Conservation (phyloP, 225 moss, liverwort and hornwort genomes). For the Antitrichia curtipendula region DNA sequence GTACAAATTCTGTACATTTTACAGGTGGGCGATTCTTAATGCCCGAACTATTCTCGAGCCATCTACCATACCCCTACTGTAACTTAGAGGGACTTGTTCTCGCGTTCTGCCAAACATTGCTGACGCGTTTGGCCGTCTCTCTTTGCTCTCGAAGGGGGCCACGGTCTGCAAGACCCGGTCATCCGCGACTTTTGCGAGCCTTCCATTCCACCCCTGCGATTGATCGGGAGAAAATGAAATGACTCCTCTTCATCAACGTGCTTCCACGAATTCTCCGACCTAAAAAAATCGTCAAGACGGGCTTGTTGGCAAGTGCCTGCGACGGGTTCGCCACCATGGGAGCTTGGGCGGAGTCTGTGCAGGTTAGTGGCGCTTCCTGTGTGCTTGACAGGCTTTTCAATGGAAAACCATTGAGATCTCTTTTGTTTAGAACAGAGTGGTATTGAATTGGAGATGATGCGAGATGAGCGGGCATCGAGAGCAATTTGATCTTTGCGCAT, state of each 20-base stretch:
- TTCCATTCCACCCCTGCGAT: no score
- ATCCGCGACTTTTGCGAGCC: no score
- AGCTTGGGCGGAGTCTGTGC: conserved; percentile 19
- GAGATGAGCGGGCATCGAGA: not conserved
- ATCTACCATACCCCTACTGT: no score
- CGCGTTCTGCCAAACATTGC: no score
- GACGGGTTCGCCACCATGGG: conserved; percentile 3
- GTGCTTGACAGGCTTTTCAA: not conserved
- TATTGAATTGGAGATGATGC: not conserved
- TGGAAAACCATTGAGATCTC: not conserved
- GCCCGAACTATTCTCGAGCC: no score
- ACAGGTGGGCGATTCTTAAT: no score
- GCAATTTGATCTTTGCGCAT: not conserved
- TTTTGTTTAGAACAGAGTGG: not conserved
- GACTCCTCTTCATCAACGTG: no score
- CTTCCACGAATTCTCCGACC: not conserved
- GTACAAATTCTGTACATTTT: no score
- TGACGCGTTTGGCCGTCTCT: no score
- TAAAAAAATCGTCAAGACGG: not conserved
- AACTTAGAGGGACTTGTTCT: no score
- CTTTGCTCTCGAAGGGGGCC: no score
- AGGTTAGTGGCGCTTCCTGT: not conserved
- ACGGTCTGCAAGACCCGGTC: no score
- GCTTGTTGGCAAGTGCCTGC: not conserved
- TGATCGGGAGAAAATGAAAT: not conserved